Conservation (phyloP, 2,329 filamentous ascomycete species). For the Hypoxylon rubiginosum region DNA sequence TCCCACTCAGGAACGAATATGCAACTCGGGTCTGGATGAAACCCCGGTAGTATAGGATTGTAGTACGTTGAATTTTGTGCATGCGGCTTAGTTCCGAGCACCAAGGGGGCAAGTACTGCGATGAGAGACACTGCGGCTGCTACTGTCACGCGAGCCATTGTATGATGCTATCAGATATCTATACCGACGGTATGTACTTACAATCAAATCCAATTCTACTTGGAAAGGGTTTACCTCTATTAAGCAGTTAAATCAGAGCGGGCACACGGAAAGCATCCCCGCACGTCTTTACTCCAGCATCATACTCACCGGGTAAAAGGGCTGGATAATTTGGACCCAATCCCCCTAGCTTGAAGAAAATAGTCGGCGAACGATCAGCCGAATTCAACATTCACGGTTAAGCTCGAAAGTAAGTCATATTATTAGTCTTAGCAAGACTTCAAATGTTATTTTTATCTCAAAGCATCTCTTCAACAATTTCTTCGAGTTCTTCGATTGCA, state of each 20-base stretch:
- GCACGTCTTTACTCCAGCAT: slow-evolving; percentile 18
- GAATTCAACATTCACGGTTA: slow-evolving; percentile 9
- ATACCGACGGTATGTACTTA: slow-evolving; percentile 6
- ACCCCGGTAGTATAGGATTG: slow-evolving; percentile 63
- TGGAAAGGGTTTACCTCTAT: background rate
- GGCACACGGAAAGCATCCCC: slow-evolving; percentile 18
- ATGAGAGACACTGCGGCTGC: slow-evolving; percentile 16
- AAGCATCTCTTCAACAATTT: background rate
- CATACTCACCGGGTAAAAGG: slow-evolving; percentile 31
- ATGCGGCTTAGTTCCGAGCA: slow-evolving; percentile 8
- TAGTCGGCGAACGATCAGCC: slow-evolving; percentile 12
- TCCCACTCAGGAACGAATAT: slow-evolving; percentile 56
- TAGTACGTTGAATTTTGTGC: slow-evolving; percentile 48
- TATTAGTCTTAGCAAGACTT: background rate
- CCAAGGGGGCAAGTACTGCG: slow-evolving; percentile 13
- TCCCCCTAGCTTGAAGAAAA: background rate
- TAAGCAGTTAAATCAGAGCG: background rate
- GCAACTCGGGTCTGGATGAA: slow-evolving; percentile 61
- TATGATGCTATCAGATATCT: slow-evolving; percentile 3
- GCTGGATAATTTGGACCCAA: slow-evolving; percentile 24
- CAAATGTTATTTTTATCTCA: background rate
- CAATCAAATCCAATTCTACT: slow-evolving; percentile 1
- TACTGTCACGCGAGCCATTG: slow-evolving; percentile 8
- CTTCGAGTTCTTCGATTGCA: no score
- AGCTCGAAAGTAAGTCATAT: background rate